phyloP scores from a whole-genome alignment of 345 rosid species.

The Populus ilicifolia region DNA sequence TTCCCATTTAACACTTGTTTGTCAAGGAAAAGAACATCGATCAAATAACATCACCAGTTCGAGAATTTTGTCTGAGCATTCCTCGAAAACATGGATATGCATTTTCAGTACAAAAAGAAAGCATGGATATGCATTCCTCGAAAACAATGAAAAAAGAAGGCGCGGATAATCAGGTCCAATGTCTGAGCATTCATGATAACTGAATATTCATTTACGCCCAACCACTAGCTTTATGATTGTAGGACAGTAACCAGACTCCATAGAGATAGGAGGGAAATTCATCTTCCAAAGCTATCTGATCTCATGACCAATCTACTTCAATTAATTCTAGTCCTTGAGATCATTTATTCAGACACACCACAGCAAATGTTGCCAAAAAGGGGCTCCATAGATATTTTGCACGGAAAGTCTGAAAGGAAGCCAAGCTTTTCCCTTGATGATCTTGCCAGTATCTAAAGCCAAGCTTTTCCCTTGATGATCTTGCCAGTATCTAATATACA shows the following conservation, averaged over 20 bases:
- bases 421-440: not conserved
- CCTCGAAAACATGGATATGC: too few species aligned
- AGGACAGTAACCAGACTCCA: not conserved
- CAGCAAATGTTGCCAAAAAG: not conserved
- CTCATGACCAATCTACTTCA: not conserved
- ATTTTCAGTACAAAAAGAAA: too few species aligned
- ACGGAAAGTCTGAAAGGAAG: not conserved
- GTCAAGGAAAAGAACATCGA: not conserved
- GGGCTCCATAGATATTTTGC: not conserved
- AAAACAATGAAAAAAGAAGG: too few species aligned
- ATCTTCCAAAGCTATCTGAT: not conserved
- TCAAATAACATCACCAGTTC: not conserved
- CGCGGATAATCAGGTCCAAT: not conserved
- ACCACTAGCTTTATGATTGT: not conserved
- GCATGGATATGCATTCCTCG: too few species aligned
- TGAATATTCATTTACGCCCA: not conserved
- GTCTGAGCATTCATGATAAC: not conserved
- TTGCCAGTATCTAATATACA: not conserved
- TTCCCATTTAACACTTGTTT: not conserved
- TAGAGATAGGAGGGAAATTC: not conserved
- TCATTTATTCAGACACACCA: not conserved
- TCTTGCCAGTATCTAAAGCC: not conserved
- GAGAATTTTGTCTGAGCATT: not conserved
- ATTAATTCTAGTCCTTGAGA: not conserved
- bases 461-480: not conserved